phyloP scores from a whole-genome alignment of 1,139 yeast species.

The Suhomyces yuchorum region DNA sequence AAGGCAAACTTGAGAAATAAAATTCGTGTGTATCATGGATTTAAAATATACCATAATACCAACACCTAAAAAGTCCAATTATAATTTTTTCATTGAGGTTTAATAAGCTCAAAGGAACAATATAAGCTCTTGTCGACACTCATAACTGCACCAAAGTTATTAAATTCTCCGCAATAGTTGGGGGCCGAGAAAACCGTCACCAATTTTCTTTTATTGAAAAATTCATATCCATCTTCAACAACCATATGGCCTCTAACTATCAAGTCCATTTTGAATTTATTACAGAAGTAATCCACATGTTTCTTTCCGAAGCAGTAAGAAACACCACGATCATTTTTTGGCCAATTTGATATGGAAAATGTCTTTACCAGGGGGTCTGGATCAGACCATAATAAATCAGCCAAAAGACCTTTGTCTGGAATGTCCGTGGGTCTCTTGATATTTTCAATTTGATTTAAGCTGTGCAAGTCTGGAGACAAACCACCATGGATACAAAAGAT shows the following conservation, averaged over 20 bases:
- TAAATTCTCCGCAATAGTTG: conserved; percentile 88
- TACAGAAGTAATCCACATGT: conserved; percentile 71
- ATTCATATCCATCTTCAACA: conserved; percentile 90
- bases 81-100: conserved; percentile 51
- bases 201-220: conserved; percentile 72
- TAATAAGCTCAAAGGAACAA: conserved; percentile 81
- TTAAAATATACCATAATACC: conserved; percentile 6
- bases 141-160: conserved; percentile 91
- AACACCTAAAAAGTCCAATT: conserved; percentile 6
- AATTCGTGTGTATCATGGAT: conserved; percentile 12
- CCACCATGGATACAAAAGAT: conserved; percentile 93
- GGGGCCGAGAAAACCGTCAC: conserved; percentile 90
- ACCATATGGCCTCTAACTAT: conserved; percentile 91
- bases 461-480: conserved; percentile 70
- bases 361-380: conserved; percentile 64
- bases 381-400: conserved; percentile 87
- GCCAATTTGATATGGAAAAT: conserved; percentile 59
- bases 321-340: conserved; percentile 84
- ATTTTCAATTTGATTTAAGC: conserved; percentile 65
- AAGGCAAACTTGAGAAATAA: conserved; percentile 9
- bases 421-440: conserved; percentile 84
- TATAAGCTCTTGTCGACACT: conserved; percentile 73
- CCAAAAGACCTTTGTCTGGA: conserved; percentile 79
- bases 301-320: conserved; percentile 77
- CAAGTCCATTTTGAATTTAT: conserved; percentile 72